Conservation (phyloP, 1,284 basidiomycete genomes). For the Ganoderma leucocontextum region DNA sequence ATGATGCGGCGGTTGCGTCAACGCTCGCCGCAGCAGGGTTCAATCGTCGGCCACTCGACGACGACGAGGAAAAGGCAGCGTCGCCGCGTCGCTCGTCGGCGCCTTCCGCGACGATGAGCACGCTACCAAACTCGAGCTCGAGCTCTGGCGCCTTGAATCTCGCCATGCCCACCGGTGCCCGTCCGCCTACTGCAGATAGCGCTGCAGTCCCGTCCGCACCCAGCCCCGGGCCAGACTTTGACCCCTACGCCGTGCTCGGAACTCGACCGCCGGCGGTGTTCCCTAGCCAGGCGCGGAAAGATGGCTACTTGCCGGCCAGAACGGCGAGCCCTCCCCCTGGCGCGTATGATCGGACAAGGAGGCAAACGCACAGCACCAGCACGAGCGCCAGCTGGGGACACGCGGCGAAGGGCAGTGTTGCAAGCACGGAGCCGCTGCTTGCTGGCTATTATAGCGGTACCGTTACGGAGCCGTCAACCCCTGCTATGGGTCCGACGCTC, state of each 20-base stretch:
- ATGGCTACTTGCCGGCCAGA: slow-evolving; percentile 55
- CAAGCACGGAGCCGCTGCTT: slow-evolving; percentile 72
- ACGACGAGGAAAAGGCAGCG: slow-evolving; percentile 49
- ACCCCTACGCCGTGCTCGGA: slow-evolving; percentile 63
- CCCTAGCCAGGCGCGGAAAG: slow-evolving; percentile 38
- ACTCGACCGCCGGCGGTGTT: slow-evolving; percentile 38
- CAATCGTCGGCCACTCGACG: slow-evolving; percentile 69
- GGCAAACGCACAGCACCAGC: slow-evolving; percentile 40
- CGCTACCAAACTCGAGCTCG: slow-evolving; percentile 31
- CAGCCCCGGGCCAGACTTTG: slow-evolving; percentile 44
- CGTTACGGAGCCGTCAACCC: slow-evolving; percentile 38
- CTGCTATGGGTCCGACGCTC: slow-evolving; percentile 31
- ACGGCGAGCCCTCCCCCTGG: slow-evolving; percentile 55
- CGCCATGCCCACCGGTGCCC: slow-evolving; percentile 33
- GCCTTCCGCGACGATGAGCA: slow-evolving; percentile 31
- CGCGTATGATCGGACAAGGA: slow-evolving; percentile 30
- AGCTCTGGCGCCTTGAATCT: slow-evolving; percentile 21
- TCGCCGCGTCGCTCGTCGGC: slow-evolving; percentile 37
- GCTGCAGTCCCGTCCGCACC: slow-evolving; percentile 23
- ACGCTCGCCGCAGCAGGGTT: slow-evolving; percentile 72
- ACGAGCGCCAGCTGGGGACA: slow-evolving; percentile 44
- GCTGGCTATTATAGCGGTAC: slow-evolving; percentile 48
- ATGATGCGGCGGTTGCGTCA: slow-evolving; percentile 72
- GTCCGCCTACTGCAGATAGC: slow-evolving; percentile 43
- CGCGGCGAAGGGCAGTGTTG: slow-evolving; percentile 59